Evolutionary conservation across 495 filamentous ascomycete genomes (phyloP), one percentile per base, ranked within the genome.

Genomic region (Penicillium tannophilum): DNA sequence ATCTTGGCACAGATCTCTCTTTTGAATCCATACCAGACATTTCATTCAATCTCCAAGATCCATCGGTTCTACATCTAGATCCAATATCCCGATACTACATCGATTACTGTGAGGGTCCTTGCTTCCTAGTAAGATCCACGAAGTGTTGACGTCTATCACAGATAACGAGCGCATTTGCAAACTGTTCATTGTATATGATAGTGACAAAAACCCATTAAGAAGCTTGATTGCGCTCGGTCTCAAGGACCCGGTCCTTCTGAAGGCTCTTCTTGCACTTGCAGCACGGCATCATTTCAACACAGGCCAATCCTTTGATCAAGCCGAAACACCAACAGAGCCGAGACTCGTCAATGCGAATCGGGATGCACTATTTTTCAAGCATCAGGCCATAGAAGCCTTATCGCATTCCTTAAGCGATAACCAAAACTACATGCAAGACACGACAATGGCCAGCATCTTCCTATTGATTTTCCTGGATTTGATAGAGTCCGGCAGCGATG

Each of bases 401-500:
- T 72, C 72, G 3, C 56, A 52, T 0, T 72, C 75, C 47, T 75
- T 67, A 17, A 30, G 39, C 6, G 59, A 64, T 52, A 30, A 54
- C 55, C 63, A 16, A 9, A 58, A 28, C 54, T 70, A 5, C 55
- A 74, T 23, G 57, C 61, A 63, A 3, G 77, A 76, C 54, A 69
- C 69, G 6, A 77, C 74, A 31, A 71, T 82, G 39, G 78, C 80
- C 6, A 79, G 79, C 24, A 76, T 82, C 2, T 77, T 85, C 28
- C 81, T 85, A 56, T 75, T 86, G 39, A 75, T 86, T 56, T 84
- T 85, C 43, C 72, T 86, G 23, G 77, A 84, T 60, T 72, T 86
- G 6, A 74, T 86, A 20, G 83, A 86, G 64, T 79, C 79, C 4
- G 82, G 82, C 0, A 79, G 73, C 52, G 78, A 80, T 23, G 75